Evolutionary conservation across 2,329 filamentous ascomycete genomes (phyloP).

Genomic region (Exophiala xenobiotica): DNA sequence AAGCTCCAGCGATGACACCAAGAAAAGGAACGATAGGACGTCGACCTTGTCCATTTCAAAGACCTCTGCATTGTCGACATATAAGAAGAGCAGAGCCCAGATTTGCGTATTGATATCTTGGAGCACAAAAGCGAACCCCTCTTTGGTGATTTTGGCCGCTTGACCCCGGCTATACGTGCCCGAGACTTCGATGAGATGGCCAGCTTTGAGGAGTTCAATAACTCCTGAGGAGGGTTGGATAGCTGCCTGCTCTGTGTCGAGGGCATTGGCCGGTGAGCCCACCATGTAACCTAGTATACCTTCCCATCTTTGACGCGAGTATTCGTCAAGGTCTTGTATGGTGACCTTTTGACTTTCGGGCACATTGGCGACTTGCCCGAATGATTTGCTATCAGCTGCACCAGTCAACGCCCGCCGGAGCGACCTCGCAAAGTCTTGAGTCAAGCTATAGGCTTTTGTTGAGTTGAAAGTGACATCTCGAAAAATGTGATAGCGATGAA

Average conservation of each 20-base stretch:
- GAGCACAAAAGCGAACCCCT: constrained; percentile 89
- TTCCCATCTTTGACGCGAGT: constrained; percentile 89
- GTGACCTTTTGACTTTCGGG: constrained; percentile 64
- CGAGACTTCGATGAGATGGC: constrained; percentile 69
- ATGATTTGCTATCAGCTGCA: constrained; percentile 79
- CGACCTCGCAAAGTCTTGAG: constrained; percentile 77
- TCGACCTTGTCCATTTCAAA: constrained; percentile 84
- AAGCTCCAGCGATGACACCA: constrained; percentile 88
- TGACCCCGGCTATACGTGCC: constrained; percentile 39
- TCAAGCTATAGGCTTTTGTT: constrained; percentile 71
- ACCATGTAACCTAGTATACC: constrained; percentile 95
- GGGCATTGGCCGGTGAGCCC: constrained; percentile 39
- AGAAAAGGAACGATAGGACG: constrained; percentile 92
- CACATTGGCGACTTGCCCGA: constrained; percentile 77
- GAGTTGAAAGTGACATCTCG: constrained; percentile 61
- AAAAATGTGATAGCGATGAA: constrained; percentile 85
- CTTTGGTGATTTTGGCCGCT: constrained; percentile 76
- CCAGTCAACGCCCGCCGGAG: constrained; percentile 85
- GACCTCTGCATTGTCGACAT: constrained; percentile 78
- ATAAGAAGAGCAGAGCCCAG: constrained; percentile 91
- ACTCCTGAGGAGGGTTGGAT: constrained; percentile 69
- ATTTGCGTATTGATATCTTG: constrained; percentile 96
- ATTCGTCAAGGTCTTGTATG: constrained; percentile 73
- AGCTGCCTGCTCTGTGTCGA: constrained; percentile 18
- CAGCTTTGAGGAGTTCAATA: constrained; percentile 76